Percentiles rank a stretch among this genome's conserved stretches.
Evolutionary conservation across 179 eudicot genomes (phyloP).

Genomic region (Gypsophila paniculata): DNA sequence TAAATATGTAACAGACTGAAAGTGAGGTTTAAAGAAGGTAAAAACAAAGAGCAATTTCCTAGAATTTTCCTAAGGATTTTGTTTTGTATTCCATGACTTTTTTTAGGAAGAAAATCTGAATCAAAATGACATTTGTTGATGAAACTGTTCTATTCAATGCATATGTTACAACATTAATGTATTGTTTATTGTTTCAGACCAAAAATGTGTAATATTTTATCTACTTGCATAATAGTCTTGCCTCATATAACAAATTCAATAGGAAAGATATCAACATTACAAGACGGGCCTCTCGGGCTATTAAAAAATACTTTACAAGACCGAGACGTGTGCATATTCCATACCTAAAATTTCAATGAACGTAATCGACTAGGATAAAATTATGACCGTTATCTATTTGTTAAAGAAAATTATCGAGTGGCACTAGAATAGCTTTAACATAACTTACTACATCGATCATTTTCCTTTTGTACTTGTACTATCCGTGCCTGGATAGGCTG

Average conservation of each 20-base stretch:
- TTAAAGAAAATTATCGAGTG: background rate
- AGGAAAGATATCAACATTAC: too few relatives aligned
- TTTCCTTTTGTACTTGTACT: background rate
- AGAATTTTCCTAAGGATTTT: slow-evolving; percentile 37
- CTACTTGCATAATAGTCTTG: background rate
- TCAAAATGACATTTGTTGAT: slow-evolving; percentile 2
- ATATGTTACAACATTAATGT: slow-evolving; percentile 16
- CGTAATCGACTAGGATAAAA: background rate
- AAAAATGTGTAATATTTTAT: slow-evolving; percentile 10
- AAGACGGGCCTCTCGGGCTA: too few relatives aligned
- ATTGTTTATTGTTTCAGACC: background rate
- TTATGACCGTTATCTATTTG: background rate
- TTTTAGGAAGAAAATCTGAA: background rate
- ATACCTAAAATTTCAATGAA: background rate
- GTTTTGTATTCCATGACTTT: slow-evolving; percentile 7
- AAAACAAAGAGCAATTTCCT: slow-evolving; percentile 29
- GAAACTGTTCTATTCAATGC: slow-evolving; percentile 15
- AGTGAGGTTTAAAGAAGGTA: background rate
- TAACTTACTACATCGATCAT: background rate
- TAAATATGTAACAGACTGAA: slow-evolving; percentile 14
- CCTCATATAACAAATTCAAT: slow-evolving; percentile 7
- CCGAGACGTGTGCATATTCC: background rate
- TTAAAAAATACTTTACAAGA: too few relatives aligned
- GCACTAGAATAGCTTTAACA: background rate
- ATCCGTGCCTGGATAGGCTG: too few relatives aligned